These are phyloP conservation scores for Calonectria hongkongensis DNA, from an alignment of 2,329 filamentous ascomycete species.

Conservation along the genomic window DNA sequence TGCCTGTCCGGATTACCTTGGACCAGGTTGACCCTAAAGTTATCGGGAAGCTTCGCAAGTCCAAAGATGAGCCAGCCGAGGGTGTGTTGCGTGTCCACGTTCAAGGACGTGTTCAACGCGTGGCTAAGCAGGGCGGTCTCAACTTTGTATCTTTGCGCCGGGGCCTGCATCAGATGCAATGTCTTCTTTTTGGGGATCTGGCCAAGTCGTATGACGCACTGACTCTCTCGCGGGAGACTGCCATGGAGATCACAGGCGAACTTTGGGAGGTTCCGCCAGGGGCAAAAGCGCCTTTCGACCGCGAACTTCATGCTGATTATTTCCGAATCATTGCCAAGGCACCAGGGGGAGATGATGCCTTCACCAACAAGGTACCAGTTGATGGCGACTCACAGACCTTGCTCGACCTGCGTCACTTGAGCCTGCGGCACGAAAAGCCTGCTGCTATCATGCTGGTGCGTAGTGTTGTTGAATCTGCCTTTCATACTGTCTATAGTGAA, in stretches of 20 bases:
- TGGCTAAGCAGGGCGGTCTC: slow-evolving; percentile 87
- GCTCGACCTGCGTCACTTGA: slow-evolving; percentile 88
- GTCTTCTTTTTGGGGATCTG: slow-evolving; percentile 75
- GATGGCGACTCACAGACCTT: slow-evolving; percentile 76
- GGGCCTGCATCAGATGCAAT: slow-evolving; percentile 85
- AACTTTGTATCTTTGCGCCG: slow-evolving; percentile 90
- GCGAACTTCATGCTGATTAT: slow-evolving; percentile 93
- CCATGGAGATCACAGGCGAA: slow-evolving; percentile 88
- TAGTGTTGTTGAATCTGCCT: slow-evolving; percentile 86
- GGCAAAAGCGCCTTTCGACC: slow-evolving; percentile 85
- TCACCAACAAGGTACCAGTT: slow-evolving; percentile 83
- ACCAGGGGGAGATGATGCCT: slow-evolving; percentile 90
- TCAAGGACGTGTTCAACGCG: slow-evolving; percentile 86
- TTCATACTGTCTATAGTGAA: slow-evolving; percentile 86
- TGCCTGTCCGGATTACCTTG: slow-evolving; percentile 84
- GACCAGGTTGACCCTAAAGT: slow-evolving; percentile 63
- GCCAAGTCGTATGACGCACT: slow-evolving; percentile 94
- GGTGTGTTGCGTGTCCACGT: slow-evolving; percentile 79
- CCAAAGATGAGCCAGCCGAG: slow-evolving; percentile 55
- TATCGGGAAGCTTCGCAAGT: slow-evolving; percentile 53
- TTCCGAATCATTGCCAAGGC: slow-evolving; percentile 82
- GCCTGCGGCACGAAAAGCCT: slow-evolving; percentile 88
- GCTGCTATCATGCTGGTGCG: slow-evolving; percentile 91
- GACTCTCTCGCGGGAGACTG: slow-evolving; percentile 89
- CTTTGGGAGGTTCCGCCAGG: slow-evolving; percentile 88